Base-by-base conservation (phyloP, 148 eudicot genomes). In the Fagopyrum tataricum region DNA sequence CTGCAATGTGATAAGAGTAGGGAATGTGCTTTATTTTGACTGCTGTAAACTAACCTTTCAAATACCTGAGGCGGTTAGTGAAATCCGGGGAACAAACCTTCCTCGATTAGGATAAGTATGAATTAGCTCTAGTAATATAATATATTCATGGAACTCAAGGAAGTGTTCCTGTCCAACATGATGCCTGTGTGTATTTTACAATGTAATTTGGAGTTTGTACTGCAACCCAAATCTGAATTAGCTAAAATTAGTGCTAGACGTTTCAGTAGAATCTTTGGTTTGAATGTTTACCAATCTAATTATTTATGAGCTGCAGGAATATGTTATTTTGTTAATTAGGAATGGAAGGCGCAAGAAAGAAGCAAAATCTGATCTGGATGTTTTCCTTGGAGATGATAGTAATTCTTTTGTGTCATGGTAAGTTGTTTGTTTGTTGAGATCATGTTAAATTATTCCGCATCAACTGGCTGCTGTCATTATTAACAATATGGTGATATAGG, bases 331-430 rank as follows among this genome's bases (percentile, higher is more conserved):
- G 55, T 82, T 94, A 85, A 85, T 94, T 15, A 93, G 89, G 74
- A 94, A 94, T 72, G 98, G 98, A 41, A 79, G 98, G 76, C 73
- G 89, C 77, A 91, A 84, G 83, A 89, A 81, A 75, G 96, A 91
- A 85, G 90, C 93, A 51, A 88, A 79, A 80, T 88, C 82, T 78
- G 98, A 94, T 77, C 69, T 94, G 79, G 84, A 94, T 86, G 98
- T 94, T 67, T 94, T 94, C 79, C 78, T 94, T 68, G 97, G 96
- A 4, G 96, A 91, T 82, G 88, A 87, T 74, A 94, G 93, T 49
- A 87, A 88, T 80, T 84, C 93, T 62, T 94, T 94, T 58, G 90
- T 91, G 20, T 80, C 87, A 42, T 94, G 98, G 98, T 94, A 87
- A 79, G 44, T 75, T 59, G n/a, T 61, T 71, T 75, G n/a, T 73